phyloP scores from a whole-genome alignment of 1,284 basidiomycete species.

The Boletus smithii region DNA sequence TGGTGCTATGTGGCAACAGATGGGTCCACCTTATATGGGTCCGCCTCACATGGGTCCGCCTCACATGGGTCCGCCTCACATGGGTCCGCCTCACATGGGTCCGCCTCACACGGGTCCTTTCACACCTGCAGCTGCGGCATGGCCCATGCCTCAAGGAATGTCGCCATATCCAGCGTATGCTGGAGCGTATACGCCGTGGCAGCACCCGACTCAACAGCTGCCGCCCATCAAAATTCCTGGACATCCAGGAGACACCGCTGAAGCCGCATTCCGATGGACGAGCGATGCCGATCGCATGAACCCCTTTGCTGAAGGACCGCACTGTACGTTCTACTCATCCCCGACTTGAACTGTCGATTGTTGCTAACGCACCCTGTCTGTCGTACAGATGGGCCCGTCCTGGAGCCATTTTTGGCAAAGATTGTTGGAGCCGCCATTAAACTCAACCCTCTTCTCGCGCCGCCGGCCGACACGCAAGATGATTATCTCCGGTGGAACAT shows the following conservation, averaged over 20 bases:
- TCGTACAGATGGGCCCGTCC: conserved; percentile 63
- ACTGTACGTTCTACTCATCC: conserved; percentile 23
- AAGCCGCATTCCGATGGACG: conserved; percentile 31
- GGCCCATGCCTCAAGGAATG: conserved; percentile 29
- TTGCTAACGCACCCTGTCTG: conserved; percentile 12
- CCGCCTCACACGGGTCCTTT: conserved; percentile 19
- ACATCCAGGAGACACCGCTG: conserved; percentile 19
- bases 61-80: too few species aligned
- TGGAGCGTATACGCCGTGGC: conserved; percentile 27
- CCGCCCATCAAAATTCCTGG: conserved; percentile 25
- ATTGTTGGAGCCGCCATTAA: conserved; percentile 46
- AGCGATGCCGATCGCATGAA: conserved; percentile 28
- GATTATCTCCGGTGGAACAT: conserved; percentile 70
- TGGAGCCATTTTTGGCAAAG: conserved; percentile 56
- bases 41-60: too few species aligned
- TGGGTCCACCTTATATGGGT: conserved; percentile 6
- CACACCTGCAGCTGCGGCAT: conserved; percentile 29
- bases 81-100: too few species aligned
- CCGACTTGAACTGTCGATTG: not conserved
- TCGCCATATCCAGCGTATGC: conserved; percentile 18
- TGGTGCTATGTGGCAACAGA: conserved; percentile 23
- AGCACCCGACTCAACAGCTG: conserved; percentile 26
- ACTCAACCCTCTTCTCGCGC: conserved; percentile 61
- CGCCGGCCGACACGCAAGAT: conserved; percentile 45
- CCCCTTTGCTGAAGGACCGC: conserved; percentile 30